A percentile compares a stretch with the other conserved stretches of the same genome.
Evolutionary conservation across 148 eudicot species (phyloP).

Genomic region (Chenopodium quinoa): DNA sequence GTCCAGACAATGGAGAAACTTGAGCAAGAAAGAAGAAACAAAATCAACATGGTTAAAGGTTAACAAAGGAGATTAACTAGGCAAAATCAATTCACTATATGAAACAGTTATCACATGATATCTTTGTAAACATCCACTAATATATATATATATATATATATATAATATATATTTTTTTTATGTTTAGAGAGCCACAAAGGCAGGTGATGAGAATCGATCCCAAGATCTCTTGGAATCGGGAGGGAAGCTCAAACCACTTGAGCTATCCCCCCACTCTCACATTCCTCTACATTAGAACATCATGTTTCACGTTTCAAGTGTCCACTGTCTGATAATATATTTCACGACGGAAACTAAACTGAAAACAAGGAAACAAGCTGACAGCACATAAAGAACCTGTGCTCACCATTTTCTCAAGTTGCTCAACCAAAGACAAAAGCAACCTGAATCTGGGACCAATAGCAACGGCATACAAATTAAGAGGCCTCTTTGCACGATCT

Average conservation of each 20-base stretch:
- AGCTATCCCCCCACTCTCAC: no score
- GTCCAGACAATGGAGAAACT: slow-evolving; percentile 21
- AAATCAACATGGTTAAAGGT: not conserved
- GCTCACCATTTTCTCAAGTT: slow-evolving; percentile 89
- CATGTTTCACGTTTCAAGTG: not conserved
- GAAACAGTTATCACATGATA: slow-evolving; percentile 2
- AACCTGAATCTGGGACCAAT: slow-evolving; percentile 72
- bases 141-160: no score
- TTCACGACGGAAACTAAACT: not conserved
- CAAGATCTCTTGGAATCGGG: no score
- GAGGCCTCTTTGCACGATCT: slow-evolving; percentile 44
- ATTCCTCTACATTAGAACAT: not conserved
- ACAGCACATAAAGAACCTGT: slow-evolving; percentile 17
- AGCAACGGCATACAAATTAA: slow-evolving; percentile 76
- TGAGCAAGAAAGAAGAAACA: slow-evolving; percentile 15
- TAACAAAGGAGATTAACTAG: not conserved
- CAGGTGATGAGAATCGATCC: no score
- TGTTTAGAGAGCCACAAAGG: no score
- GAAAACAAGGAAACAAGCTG: not conserved
- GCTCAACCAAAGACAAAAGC: slow-evolving; percentile 68
- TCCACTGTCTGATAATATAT: not conserved
- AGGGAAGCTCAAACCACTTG: no score
- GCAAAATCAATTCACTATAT: not conserved
- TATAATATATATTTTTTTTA: no score
- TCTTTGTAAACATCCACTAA: no score